Evolutionary conservation across 164 flowering plant species (phyloP), one percentile per base, ranked within the genome.

Genomic region (Vitis riparia): DNA sequence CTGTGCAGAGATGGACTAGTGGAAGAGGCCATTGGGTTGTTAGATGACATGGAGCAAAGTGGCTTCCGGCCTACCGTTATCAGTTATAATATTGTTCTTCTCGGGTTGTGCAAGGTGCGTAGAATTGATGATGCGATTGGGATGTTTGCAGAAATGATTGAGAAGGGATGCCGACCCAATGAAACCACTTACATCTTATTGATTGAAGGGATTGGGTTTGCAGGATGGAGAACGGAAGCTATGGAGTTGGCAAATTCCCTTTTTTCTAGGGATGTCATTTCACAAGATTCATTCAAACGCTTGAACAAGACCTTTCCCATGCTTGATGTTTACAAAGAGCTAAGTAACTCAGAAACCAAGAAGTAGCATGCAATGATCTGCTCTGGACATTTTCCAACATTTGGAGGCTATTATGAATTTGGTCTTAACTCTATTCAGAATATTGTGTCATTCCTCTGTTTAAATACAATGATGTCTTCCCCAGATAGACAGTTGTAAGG

Each of bases 1-100:
- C 73, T 93, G 72, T 91, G 97, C 74, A 81, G 93, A 76, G 95
- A 93, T 66, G 91, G 88, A 17, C 75, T 90, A 87, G 92, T 91
- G 30, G 84, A 89, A 59, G 89, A 88, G 69, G 97, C 93, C 3
- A 61, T 88, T 30, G 83, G 76, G 11, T 63, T 93, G 79, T 70
- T 90, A 64, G 68, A 59, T 12, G 91, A 84, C 67, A 90, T 90
- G 97, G 80, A 85, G 72, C 37, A 52, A 7, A 71, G 73, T 30
- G 82, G 81, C 7, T 73, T 81, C 14, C 27, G 32, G 44, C 91
- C 91, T 1, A 79, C 83, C 1, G 85, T 87, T 13, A 76, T 90
- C 15, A 90, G 79, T 62, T 91, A 82, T 63, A 89, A 91, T 59
- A 85, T 79, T 15, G 67, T 91, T 57, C 65, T 93, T 49, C 86